A percentile compares a stretch with the other conserved stretches of the same genome.
phyloP scores from a whole-genome alignment of 176 grass and related monocot species.

The Avena atlantica region DNA sequence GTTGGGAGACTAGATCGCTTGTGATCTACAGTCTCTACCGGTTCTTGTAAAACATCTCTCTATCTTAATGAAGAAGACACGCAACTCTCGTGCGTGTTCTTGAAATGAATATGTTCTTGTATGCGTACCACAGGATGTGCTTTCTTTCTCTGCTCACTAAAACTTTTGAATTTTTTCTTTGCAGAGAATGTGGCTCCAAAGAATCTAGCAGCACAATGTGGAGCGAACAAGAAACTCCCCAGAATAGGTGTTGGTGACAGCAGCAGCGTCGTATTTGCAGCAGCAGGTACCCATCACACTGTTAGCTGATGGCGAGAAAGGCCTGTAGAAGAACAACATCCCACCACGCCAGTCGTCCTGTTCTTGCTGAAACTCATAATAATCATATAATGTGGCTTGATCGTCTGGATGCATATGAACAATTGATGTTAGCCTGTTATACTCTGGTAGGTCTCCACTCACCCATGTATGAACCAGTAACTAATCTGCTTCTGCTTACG shows the following conservation, averaged over 20 bases:
- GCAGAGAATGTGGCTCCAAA: constrained; percentile 17
- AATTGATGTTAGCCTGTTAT: no score
- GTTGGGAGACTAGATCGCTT: no score
- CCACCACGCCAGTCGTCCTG: no score
- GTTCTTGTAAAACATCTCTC: no score
- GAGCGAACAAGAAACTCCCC: constrained; percentile 11
- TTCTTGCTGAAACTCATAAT: no score
- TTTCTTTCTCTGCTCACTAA: neutral
- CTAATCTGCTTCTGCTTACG: no score
- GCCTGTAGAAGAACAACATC: neutral
- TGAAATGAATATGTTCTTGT: neutral
- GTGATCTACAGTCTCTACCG: no score
- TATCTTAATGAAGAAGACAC: no score
- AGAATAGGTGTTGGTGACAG: neutral
- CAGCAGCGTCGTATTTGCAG: neutral
- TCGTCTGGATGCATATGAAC: constrained; percentile 2
- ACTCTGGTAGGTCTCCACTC: no score
- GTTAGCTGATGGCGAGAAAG: neutral
- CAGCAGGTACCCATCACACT: neutral
- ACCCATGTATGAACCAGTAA: no score
- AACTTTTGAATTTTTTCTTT: neutral
- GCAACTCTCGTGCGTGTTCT: no score
- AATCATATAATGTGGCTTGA: no score
- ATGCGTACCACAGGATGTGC: neutral
- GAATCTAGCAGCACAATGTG: neutral